Evolutionary conservation across 768 basidiomycete genomes (phyloP), one percentile per base, ranked within the genome.

Genomic region (Cantharellus anzutake): DNA sequence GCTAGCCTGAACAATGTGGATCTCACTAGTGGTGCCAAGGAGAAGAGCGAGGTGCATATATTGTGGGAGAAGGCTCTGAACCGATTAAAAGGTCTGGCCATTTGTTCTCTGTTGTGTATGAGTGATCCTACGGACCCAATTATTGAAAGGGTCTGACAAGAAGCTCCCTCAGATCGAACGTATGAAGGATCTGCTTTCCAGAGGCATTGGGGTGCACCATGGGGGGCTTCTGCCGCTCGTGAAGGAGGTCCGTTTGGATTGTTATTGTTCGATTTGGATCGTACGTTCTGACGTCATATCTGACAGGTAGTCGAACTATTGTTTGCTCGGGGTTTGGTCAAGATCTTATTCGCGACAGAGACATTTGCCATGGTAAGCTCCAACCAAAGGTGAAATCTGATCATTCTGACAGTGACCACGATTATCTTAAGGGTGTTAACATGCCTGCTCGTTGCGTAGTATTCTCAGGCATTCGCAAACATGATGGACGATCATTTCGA

Each of bases 361-460:
- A 99, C 96, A 0, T 99, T 99, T 69, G 94, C 94, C 0, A 98
- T 99, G 94, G 93, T 91, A 60, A 14, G 56, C 5, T 55, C 11
- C 11, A 14, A 11, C 38, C 52, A 55, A 29, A 29, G 20, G 34
- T 60, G 75, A 67, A n/a, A 34, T 3, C 38, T 34, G 16, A 58
- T 51, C 38, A 37, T 41, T n/a, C 20, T 7, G 14, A n/a, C 41
- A 44, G 11, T 16, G 20, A 29, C 50, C 59, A 59, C 42, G 5
- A 37, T 38, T 40, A 41, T n/a, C 41, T 59, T 4, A 62, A 97
- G 93, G 96, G 96, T 56, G 96, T 99, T 59, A 99, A 99, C 71
- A 99, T 99, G 96, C 96, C 96, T 20, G 90, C 96, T 2, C 86
- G 82, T 75, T 92, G 84, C 66, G 96, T 99, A 2, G 96, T 97